Percentiles rank a stretch among this genome's conserved stretches.
Evolutionary conservation across 257 asterid genomes (phyloP).

Genomic region (Datura wrightii): DNA sequence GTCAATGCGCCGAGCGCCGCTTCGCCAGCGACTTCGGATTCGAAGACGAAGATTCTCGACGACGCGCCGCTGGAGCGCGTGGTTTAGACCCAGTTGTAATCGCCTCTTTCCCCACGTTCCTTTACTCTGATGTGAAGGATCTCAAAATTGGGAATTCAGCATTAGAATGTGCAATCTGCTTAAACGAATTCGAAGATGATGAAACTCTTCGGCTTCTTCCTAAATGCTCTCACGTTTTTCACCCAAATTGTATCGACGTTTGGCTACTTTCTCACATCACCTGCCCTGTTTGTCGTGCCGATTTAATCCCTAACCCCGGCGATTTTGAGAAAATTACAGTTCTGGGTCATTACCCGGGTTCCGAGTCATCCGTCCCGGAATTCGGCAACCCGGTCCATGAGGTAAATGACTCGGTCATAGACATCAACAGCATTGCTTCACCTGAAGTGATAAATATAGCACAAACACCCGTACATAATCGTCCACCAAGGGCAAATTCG

Average conservation of each 20-base stretch:
- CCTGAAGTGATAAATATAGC: conserved; percentile 27
- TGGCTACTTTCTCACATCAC: conserved; percentile 60
- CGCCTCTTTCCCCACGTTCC: conserved; percentile 40
- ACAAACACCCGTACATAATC: conserved; percentile 14
- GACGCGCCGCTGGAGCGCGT: conserved; percentile 13
- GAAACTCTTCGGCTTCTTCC: conserved; percentile 52
- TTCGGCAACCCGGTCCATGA: not conserved
- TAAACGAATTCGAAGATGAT: conserved; percentile 46
- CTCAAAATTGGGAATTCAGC: conserved; percentile 39
- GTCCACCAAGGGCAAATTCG: conserved; percentile 27
- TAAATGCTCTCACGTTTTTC: conserved; percentile 49
- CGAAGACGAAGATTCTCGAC: not conserved
- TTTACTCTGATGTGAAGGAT: conserved; percentile 46
- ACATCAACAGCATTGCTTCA: conserved; percentile 13
- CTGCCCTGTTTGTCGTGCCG: conserved; percentile 68
- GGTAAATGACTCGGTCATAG: conserved; percentile 25
- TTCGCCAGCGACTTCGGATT: not conserved
- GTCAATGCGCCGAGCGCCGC: conserved; percentile 39
- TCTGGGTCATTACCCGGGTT: not conserved
- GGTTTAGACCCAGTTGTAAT: conserved; percentile 43
- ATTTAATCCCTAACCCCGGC: conserved; percentile 35
- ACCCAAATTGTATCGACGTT: conserved; percentile 53
- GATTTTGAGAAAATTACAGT: not conserved
- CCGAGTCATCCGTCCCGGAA: not conserved
- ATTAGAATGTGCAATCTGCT: conserved; percentile 52